These are phyloP conservation scores for Hansenula lynferdii DNA, from an alignment of 1,139 yeast genomes.

Conservation along the genomic window DNA sequence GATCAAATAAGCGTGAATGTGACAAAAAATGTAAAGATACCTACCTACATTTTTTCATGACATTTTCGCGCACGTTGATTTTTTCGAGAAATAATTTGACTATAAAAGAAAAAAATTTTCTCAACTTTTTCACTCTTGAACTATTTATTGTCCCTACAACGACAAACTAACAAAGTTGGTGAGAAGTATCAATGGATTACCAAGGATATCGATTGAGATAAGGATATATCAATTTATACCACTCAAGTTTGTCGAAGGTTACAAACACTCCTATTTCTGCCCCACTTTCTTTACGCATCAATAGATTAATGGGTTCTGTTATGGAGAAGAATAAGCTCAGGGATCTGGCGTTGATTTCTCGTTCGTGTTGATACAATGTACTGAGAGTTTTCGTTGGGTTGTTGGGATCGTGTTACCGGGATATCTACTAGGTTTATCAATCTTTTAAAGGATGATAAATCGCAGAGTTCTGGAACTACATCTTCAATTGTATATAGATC, in stretches of 20 bases:
- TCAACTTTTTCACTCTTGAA: too few species aligned
- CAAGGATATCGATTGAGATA: not conserved
- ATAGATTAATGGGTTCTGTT: slow-evolving; percentile 58
- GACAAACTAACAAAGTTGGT: not conserved
- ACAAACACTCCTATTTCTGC: slow-evolving; percentile 65
- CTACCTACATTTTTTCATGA: too few species aligned
- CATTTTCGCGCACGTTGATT: too few species aligned
- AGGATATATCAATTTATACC: not conserved
- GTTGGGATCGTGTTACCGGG: slow-evolving; percentile 1
- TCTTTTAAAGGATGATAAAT: not conserved
- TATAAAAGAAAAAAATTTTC: too few species aligned
- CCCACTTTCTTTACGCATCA: slow-evolving; percentile 46
- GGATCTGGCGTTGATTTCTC: not conserved
- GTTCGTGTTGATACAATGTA: slow-evolving; percentile 1
- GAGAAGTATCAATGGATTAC: not conserved
- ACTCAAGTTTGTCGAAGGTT: not conserved
- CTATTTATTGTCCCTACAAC: not conserved
- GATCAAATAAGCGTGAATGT: too few species aligned
- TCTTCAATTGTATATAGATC: too few species aligned
- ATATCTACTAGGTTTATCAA: not conserved
- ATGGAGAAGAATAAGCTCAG: slow-evolving; percentile 63
- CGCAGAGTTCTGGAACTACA: not conserved
- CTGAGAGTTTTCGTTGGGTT: not conserved
- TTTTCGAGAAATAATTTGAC: too few species aligned
- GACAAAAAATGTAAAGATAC: too few species aligned